Conservation (phyloP, 805 yeast genomes). For the Saturnispora saitoi region DNA sequence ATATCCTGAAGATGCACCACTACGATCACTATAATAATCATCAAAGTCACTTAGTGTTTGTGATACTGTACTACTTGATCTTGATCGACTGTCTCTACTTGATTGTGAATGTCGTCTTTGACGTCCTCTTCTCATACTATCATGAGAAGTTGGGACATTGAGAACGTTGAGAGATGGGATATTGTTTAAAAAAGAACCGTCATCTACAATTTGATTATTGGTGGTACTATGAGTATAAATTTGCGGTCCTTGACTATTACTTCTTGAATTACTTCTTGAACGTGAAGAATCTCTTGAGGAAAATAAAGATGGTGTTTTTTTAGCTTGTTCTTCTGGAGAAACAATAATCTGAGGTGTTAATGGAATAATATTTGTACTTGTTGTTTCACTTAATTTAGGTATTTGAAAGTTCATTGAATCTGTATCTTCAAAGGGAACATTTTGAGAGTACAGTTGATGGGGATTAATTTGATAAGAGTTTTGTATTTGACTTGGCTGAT, state of each 20-base stretch:
- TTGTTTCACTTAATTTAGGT: slow-evolving; percentile 1
- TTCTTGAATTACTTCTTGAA: background rate
- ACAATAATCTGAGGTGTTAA: slow-evolving; percentile 5
- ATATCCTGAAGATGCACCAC: slow-evolving; percentile 2
- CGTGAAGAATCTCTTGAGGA: slow-evolving; percentile 1
- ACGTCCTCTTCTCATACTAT: slow-evolving; percentile 10
- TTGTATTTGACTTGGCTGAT: no score
- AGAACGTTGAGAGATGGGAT: background rate
- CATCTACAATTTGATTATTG: background rate
- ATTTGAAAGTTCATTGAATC: background rate
- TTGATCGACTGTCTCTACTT: background rate
- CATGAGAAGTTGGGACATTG: slow-evolving; percentile 1
- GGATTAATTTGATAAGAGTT: background rate
- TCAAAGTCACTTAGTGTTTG: slow-evolving; percentile 2
- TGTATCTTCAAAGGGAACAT: no score
- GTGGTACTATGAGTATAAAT: background rate
- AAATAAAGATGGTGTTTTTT: slow-evolving; percentile 3
- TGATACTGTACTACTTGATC: background rate
- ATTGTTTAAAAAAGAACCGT: background rate
- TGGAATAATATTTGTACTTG: slow-evolving; percentile 2
- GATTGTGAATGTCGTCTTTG: slow-evolving; percentile 1
- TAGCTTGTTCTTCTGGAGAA: slow-evolving; percentile 6
- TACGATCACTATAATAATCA: slow-evolving; percentile 1
- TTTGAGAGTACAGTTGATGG: background rate
- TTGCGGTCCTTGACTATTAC: background rate